Conservation (phyloP, 2,329 filamentous ascomycete genomes). For the Diaporthe caulivora region DNA sequence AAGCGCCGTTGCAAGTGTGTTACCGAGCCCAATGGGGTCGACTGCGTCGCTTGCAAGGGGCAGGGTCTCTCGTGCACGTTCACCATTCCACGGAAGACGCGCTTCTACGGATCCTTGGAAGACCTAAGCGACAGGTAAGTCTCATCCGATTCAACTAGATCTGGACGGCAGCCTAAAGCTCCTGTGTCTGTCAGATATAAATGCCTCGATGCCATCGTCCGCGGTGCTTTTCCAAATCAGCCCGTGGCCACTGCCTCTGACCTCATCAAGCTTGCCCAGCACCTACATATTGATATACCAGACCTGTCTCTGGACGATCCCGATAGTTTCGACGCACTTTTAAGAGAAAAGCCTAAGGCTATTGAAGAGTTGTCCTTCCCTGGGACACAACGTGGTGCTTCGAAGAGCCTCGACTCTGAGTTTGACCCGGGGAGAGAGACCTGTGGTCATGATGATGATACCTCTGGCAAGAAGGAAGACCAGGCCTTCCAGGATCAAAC, state of each 20-base stretch:
- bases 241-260: constrained; percentile 46
- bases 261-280: constrained; percentile 47
- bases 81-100: constrained; percentile 51
- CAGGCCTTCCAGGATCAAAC: constrained; percentile 10
- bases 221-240: constrained; percentile 46
- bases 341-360: neutral
- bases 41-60: constrained; percentile 50
- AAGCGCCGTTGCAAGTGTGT: constrained; percentile 53
- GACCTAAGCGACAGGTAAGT: constrained; percentile 52
- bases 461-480: constrained; percentile 5
- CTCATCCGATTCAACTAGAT: constrained; percentile 15
- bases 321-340: neutral
- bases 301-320: constrained; percentile 43
- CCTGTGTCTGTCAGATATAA: neutral
- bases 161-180: neutral
- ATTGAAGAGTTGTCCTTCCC: neutral
- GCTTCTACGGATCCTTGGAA: constrained; percentile 53
- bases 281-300: constrained; percentile 51
- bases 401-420: neutral
- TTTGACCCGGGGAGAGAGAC: neutral
- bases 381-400: neutral
- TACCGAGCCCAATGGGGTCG: constrained; percentile 45
- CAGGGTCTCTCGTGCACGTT: constrained; percentile 50
- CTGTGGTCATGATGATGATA: neutral
- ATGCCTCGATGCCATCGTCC: constrained; percentile 19